Base-by-base conservation (phyloP, 2,329 filamentous ascomycete species). In the Venturia nashicola region DNA sequence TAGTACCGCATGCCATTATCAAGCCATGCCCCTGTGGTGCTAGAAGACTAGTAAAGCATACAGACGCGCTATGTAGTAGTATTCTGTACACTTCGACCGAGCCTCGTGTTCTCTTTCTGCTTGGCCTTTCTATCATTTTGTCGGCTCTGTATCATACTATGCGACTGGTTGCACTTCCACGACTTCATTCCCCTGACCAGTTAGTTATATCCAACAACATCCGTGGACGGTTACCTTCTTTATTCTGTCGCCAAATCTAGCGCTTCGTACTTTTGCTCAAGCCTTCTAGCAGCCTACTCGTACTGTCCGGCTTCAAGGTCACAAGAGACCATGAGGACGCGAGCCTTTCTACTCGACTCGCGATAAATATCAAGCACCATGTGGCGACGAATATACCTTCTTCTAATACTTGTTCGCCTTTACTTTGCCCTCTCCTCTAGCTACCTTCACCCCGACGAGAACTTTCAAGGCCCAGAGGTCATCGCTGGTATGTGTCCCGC, bases 391-490 rank as follows among this genome's bases (percentile, higher is more conserved):
- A 84, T 87, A 67, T 96, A 96, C 77, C 81, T 97, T 67, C 78
- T 95, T 64, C 82, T 99, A 70, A 82, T 96, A 71, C 80, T 94
- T 69, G 85, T 96, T 71, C 88, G 94, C 76, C 82, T 97, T 72
- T 97, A 93, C 83, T 93, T 97, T 75, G 93, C 94, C 66, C 79
- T 97, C 68, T 92, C 89, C 67, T 90, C 94, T 65, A 97, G 93
- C 80, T 99, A 99, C 76, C 84, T 99, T 59, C 94, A 99, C 75
- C 94, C 94, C 5, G 94, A 99, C 78, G 94, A 99, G 82, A 94
- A 97, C 80, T 99, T 99, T 72, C 94, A 99, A 78, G 94, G 94
- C 43, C 94, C 94, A 18, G 94, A 99, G 79, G 88, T 97, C 68
- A 94, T 97, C 72, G 92, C 93, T 72, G 93, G 93, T 97, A 84